Base-by-base conservation (phyloP, 2,329 filamentous ascomycete species). In the Ophiostoma ips region DNA sequence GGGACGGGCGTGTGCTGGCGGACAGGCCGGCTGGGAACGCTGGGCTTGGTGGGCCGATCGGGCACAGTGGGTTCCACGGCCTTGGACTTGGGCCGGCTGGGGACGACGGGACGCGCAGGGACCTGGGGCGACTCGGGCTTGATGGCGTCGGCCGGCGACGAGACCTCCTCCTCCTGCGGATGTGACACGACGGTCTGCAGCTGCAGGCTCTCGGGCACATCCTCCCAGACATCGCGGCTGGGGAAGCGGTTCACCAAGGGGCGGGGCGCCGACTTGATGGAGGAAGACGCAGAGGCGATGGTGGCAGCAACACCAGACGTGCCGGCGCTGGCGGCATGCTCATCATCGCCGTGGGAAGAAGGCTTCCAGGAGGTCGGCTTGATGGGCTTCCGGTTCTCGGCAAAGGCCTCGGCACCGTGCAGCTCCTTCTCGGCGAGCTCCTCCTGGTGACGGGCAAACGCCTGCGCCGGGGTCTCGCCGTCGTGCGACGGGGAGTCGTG, bases 141-240 rank as follows among this genome's bases (percentile, higher is more conserved):
- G 53, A 66, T 57, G 58, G 61, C 54, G 57, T 65, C 56, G 56
- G 64, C 60, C 43, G 65, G 68, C 45, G 68, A 65, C 28, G 62
- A 64, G 21, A 64, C 66, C 54, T 74, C 71, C 3, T 74, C 70
- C 28, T 72, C 68, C 50, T 74, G 76, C 28, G 68, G 76, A 21
- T 64, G 71, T 38, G 65, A 71, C 46, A 94, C 81, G 0, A 83
- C 89, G 0, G 89, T 84, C 59, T 88, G 80, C 18, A 94, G 75
- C 55, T 84, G 75, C 51, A 85, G 76, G 59, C 86, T 90, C 58
- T 94, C 87, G 1, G 90, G 90, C 0, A 78, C 81, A 63, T 96
- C 90, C 67, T 96, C 90, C 90, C 90, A 95, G 38, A 95, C 80
- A 65, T 96, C 90, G 50, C 81, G 80, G 62, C 89, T 95, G 0